Conservation (phyloP, 331 rosid species). For the Pyracantha coccinea region DNA sequence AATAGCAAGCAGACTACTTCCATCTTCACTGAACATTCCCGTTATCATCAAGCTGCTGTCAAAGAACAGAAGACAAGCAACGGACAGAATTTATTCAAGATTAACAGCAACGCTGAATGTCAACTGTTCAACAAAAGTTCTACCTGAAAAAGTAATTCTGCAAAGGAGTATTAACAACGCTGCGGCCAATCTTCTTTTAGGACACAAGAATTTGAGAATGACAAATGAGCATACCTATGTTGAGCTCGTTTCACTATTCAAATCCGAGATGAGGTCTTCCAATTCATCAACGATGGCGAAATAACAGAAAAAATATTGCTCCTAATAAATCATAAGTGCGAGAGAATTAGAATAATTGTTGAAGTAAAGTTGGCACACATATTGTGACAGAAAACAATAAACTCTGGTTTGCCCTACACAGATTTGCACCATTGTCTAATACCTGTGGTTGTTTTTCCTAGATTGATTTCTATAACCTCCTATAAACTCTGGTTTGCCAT, state of each 20-base stretch:
- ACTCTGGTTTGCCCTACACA: too few relatives aligned
- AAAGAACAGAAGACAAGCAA: neutral
- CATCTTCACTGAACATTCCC: constrained; percentile 6
- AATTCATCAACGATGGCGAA: constrained; percentile 66
- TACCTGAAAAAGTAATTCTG: neutral
- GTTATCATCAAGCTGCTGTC: constrained; percentile 14
- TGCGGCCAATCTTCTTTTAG: neutral
- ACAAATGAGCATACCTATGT: constrained; percentile 22
- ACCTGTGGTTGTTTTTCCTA: neutral
- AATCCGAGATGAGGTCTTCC: constrained; percentile 64
- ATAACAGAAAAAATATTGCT: constrained; percentile 73
- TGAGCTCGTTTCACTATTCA: constrained; percentile 18
- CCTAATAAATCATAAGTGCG: constrained; percentile 31
- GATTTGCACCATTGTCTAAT: neutral
- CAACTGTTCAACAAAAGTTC: neutral
- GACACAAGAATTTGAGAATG: neutral
- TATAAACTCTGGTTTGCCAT: neutral
- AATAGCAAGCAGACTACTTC: neutral
- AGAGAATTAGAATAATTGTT: neutral
- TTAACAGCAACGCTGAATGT: neutral
- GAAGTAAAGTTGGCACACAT: neutral
- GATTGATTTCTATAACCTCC: neutral
- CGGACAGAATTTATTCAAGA: neutral
- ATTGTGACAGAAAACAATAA: neutral
- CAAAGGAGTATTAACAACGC: neutral